Evolutionary conservation across 805 yeast genomes (phyloP).

Genomic region (Wickerhamiella qilinensis): DNA sequence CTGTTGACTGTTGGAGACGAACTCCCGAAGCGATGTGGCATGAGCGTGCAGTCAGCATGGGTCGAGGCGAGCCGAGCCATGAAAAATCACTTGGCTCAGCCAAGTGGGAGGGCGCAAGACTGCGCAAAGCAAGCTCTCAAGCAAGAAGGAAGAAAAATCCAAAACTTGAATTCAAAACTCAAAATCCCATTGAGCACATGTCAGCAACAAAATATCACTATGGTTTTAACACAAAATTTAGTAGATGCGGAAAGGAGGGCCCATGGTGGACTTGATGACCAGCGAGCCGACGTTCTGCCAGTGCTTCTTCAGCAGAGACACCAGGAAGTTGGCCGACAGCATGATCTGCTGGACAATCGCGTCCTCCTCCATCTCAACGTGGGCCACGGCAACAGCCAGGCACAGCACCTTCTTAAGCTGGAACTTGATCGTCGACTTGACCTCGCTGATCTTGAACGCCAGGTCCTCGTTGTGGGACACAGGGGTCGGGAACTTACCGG

Average conservation of each 20-base stretch:
- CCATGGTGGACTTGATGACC: slow-evolving; percentile 98
- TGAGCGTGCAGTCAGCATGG: no score
- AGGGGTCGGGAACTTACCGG: slow-evolving; percentile 99
- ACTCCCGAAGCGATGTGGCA: no score
- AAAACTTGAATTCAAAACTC: no score
- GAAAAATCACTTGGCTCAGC: no score
- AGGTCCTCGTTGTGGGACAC: slow-evolving; percentile 99
- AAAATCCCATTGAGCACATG: no score
- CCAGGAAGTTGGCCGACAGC: slow-evolving; percentile 98
- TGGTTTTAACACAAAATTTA: no score
- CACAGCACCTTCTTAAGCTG: slow-evolving; percentile 99
- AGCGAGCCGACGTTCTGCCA: slow-evolving; percentile 99
- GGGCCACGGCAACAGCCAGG: slow-evolving; percentile 98
- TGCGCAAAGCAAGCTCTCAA: no score
- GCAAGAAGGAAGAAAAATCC: no score
- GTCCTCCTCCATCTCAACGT: slow-evolving; percentile 99
- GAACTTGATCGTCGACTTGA: slow-evolving; percentile 99
- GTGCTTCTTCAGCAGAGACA: slow-evolving; percentile 98
- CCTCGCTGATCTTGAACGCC: slow-evolving; percentile 89
- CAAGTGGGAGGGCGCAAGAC: no score
- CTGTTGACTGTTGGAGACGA: no score
- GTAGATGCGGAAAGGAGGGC: slow-evolving; percentile 99
- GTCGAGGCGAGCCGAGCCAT: no score
- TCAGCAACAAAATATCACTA: no score
- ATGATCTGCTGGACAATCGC: slow-evolving; percentile 91